Base-by-base conservation (phyloP, 306 rosid genomes). In the Vigna trinervia region DNA sequence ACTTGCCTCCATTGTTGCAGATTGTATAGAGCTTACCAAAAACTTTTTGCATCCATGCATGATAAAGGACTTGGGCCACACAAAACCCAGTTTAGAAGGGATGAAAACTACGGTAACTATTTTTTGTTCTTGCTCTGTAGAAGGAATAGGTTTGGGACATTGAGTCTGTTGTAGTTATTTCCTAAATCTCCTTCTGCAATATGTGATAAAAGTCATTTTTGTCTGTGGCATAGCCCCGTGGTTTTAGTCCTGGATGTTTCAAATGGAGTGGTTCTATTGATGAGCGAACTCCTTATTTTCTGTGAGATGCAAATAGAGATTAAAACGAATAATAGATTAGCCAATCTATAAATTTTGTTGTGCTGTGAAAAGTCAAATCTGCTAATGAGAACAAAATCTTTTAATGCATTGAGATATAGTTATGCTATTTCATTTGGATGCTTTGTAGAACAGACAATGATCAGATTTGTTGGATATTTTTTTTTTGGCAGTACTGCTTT, bases 1-100 rank as follows among this genome's bases (percentile, higher is more conserved):
- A 87, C 78, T 74, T 12, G 30, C 65, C 58, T 85, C 68, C 30
- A 34, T 52, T 85, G 51, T 62, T 87, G 80, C 91, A 92, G 98
- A 72, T 80, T 94, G 61, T 90, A 86, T 83, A 87, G 94, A 87
- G 96, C 96, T 36, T 94, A 94, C 85, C 93, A 92, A 83, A 94
- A 89, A 47, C 86, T 94, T 82, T 92, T 86, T 82, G 83, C 87
- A 68, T 94, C 97, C 74, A 90, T 94, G 98, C 98, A 94, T 59
- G 94, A 89, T 30, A 84, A 81, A 86, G 98, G 93, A 84, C 81
- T 84, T 46, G 97, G 97, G 30, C 97, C 96, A 19, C 91, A 94
- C 90, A 92, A 92, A 86, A 94, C 98, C 59, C 96, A 90, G 81
- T 92, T 92, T 81, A 87, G 92, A 92, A 89, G 96, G 85, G 98